A percentile compares a stretch with the other conserved stretches of the same genome.
Conservation (phyloP, 2,329 filamentous ascomycete genomes). For the Fusarium chuoi region DNA sequence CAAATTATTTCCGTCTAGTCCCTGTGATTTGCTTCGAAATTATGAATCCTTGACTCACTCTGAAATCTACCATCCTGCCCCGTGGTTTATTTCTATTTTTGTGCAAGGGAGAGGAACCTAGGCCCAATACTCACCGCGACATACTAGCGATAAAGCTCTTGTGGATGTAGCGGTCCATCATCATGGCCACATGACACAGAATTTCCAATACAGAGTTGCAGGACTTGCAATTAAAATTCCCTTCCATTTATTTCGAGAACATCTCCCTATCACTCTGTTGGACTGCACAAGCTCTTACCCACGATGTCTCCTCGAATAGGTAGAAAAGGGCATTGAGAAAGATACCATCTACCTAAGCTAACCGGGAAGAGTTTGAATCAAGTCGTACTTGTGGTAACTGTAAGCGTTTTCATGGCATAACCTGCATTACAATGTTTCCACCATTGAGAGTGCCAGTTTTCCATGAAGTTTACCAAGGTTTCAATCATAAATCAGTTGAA, state of each 20-base stretch:
- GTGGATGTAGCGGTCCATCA: slow-evolving; percentile 78
- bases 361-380: not conserved
- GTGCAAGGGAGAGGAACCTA: slow-evolving; percentile 76
- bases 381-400: not conserved
- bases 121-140: slow-evolving; percentile 76
- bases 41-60: slow-evolving; percentile 77
- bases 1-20: not conserved
- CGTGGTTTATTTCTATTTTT: slow-evolving; percentile 86
- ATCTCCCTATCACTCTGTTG: not conserved
- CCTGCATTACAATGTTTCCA: not conserved
- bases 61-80: slow-evolving; percentile 74
- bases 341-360: not conserved
- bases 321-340: not conserved
- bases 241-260: not conserved
- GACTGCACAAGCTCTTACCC: not conserved
- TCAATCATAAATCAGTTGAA: not conserved
- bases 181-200: slow-evolving; percentile 63
- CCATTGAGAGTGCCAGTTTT: not conserved
- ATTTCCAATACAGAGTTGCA: not conserved
- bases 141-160: slow-evolving; percentile 55
- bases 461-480: not conserved
- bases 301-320: not conserved
- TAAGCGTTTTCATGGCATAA: not conserved
- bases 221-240: not conserved
- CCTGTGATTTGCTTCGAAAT: not conserved